Conservation (phyloP, 2,329 filamentous ascomycete genomes). For the Colletotrichum sp. region DNA sequence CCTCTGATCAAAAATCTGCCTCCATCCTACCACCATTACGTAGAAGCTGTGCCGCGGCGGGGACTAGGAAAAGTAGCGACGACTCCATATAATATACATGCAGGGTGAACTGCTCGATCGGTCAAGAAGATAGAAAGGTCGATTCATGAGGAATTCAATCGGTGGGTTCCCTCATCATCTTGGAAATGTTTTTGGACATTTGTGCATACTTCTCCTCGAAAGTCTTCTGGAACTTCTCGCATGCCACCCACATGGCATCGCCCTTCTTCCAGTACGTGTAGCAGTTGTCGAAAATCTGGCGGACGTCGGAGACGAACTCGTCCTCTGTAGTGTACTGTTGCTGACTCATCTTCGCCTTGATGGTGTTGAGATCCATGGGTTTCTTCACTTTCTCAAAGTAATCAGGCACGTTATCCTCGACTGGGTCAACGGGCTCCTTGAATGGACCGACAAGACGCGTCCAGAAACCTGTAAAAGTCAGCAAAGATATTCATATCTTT, state of each 20-base stretch:
- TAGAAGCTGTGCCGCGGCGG: background rate
- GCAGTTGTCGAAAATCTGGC: conserved; percentile 68
- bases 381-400: conserved; percentile 65
- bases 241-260: conserved; percentile 59
- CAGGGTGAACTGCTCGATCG: background rate
- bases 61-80: background rate
- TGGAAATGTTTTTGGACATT: conserved; percentile 65
- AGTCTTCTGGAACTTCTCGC: conserved; percentile 62
- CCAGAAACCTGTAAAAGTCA: conserved; percentile 60
- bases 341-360: conserved; percentile 65
- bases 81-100: background rate
- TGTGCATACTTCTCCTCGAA: conserved; percentile 64
- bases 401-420: conserved; percentile 62
- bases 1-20: background rate
- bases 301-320: conserved; percentile 62
- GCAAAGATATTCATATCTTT: background rate
- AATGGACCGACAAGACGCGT: conserved; percentile 69
- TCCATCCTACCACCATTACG: background rate
- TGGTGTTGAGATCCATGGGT: conserved; percentile 67
- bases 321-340: conserved; percentile 55
- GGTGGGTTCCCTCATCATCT: conserved; percentile 53
- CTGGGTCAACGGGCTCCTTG: conserved; percentile 62
- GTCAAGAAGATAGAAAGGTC: background rate
- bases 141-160: conserved; percentile 17
- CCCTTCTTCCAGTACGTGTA: conserved; percentile 66